phyloP scores from a whole-genome alignment of 306 rosid species.

The Datisca glomerata region DNA sequence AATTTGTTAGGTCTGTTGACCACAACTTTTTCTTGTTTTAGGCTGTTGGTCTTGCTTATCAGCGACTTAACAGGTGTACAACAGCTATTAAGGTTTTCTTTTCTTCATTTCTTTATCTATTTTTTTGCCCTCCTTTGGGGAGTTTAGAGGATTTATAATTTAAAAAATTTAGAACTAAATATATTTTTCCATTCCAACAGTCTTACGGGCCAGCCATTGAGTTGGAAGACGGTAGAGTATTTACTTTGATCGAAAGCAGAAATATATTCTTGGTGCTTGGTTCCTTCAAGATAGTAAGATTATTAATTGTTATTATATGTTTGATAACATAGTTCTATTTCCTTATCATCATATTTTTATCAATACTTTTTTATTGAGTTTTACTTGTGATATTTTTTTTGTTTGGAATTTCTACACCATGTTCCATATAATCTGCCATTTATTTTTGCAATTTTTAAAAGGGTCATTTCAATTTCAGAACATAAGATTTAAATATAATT shows the following conservation, averaged over 20 bases:
- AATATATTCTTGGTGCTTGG: constrained; percentile 64
- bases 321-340: too few relatives aligned
- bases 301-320: too few relatives aligned
- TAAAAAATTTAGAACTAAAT: constrained; percentile 7
- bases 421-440: too few relatives aligned
- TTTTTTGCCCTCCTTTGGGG: constrained; percentile 1
- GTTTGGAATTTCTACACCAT: too few relatives aligned
- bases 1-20: too few relatives aligned
- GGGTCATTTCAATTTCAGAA: too few relatives aligned
- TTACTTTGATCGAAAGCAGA: constrained; percentile 79
- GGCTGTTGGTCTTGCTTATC: constrained; percentile 95
- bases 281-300: constrained; percentile 51
- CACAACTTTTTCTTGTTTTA: constrained; percentile 16
- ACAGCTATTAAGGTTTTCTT: constrained; percentile 69
- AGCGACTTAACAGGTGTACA: constrained; percentile 77
- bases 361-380: too few relatives aligned
- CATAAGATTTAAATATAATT: too few relatives aligned
- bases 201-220: constrained; percentile 85
- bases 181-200: constrained; percentile 35
- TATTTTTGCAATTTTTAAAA: too few relatives aligned
- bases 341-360: too few relatives aligned
- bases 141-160: neutral
- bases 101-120: neutral
- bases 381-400: too few relatives aligned
- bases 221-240: constrained; percentile 46